phyloP scores from a whole-genome alignment of 1,284 basidiomycete genomes.

The Apiotrichum mycotoxinovorans region DNA sequence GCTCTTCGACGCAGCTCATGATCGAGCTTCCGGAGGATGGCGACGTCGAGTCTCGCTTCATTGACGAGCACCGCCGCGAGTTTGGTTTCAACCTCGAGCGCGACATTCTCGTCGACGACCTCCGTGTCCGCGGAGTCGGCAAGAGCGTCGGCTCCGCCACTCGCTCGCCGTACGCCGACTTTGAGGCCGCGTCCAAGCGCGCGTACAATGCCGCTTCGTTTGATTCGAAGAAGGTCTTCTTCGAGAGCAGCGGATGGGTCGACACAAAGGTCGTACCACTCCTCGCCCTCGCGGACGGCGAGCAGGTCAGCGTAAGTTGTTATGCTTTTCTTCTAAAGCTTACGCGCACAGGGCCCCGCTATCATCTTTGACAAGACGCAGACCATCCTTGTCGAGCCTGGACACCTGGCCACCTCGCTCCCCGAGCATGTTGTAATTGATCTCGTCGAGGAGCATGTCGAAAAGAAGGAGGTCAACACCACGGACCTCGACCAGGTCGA shows the following conservation, averaged over 20 bases:
- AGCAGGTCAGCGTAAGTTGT: slow-evolving; percentile 27
- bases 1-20: slow-evolving; percentile 43
- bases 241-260: slow-evolving; percentile 34
- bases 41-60: slow-evolving; percentile 30
- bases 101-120: slow-evolving; percentile 38
- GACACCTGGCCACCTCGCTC: slow-evolving; percentile 26
- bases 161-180: slow-evolving; percentile 31
- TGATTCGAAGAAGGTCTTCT: slow-evolving; percentile 32
- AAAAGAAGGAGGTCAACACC: slow-evolving; percentile 13
- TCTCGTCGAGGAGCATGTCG: slow-evolving; percentile 25
- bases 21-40: slow-evolving; percentile 32
- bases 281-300: slow-evolving; percentile 28
- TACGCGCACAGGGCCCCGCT: slow-evolving; percentile 31
- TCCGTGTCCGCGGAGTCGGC: slow-evolving; percentile 39
- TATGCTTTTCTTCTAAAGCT: not conserved
- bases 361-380: slow-evolving; percentile 44
- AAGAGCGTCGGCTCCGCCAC: slow-evolving; percentile 27
- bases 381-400: slow-evolving; percentile 41
- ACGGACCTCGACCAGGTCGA: slow-evolving; percentile 42
- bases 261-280: slow-evolving; percentile 32
- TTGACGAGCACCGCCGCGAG: slow-evolving; percentile 39
- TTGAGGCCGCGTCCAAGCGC: slow-evolving; percentile 18
- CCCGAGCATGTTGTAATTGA: slow-evolving; percentile 38
- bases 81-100: slow-evolving; percentile 42
- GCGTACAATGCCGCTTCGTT: slow-evolving; percentile 6